Evolutionary conservation across 2,329 filamentous ascomycete genomes (phyloP).

Genomic region (Teratosphaeriaceae sp.): DNA sequence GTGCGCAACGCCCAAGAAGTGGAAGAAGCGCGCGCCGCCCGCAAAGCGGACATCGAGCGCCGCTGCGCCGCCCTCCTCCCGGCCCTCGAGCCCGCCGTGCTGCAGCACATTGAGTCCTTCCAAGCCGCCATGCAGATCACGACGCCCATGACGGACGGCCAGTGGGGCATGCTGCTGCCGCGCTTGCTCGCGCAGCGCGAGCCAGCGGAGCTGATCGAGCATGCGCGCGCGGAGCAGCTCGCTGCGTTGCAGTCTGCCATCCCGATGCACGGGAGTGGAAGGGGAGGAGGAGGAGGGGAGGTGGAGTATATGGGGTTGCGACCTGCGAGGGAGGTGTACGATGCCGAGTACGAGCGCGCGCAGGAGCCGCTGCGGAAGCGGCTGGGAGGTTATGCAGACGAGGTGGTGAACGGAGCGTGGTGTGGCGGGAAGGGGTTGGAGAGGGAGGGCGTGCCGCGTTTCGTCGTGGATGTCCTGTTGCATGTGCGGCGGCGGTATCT

Average conservation of each 20-base stretch:
- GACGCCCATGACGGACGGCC: constrained; percentile 58
- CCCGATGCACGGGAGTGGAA: constrained; percentile 41
- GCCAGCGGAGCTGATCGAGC: constrained; percentile 54
- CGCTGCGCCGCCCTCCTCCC: constrained; percentile 59
- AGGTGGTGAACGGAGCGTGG: constrained; percentile 62
- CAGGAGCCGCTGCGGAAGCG: constrained; percentile 61
- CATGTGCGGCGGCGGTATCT: constrained; percentile 49
- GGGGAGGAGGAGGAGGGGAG: no score
- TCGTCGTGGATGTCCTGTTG: constrained; percentile 66
- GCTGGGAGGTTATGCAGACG: constrained; percentile 61
- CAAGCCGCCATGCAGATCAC: constrained; percentile 65
- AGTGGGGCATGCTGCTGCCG: constrained; percentile 63
- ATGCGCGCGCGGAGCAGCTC: constrained; percentile 41
- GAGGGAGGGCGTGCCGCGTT: constrained; percentile 57
- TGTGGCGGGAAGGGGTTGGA: constrained; percentile 55
- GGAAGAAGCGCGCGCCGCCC: constrained; percentile 55
- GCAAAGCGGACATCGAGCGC: constrained; percentile 64
- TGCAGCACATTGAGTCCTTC: constrained; percentile 67
- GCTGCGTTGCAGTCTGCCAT: constrained; percentile 39
- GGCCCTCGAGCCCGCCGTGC: constrained; percentile 54
- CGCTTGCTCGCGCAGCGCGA: constrained; percentile 60
- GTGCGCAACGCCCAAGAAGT: constrained; percentile 57
- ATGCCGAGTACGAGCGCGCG: constrained; percentile 63
- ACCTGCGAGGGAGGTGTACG: constrained; percentile 54
- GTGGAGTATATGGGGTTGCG: no score